phyloP scores from a whole-genome alignment of 768 basidiomycete species.

The Boletus reticuloceps region DNA sequence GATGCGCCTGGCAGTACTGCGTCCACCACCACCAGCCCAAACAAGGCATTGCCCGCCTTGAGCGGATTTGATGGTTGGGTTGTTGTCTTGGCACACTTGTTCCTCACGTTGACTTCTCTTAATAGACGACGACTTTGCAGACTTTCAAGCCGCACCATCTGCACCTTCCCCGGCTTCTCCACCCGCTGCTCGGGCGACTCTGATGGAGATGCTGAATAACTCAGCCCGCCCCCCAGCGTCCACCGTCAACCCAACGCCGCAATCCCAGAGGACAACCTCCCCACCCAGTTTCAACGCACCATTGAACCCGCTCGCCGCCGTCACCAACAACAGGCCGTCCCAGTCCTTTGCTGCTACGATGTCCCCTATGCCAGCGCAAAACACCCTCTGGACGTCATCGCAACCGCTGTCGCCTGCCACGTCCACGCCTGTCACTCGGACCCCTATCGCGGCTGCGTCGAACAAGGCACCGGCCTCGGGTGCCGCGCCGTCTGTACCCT shows the following conservation, averaged over 20 bases:
- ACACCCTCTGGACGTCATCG: conserved; percentile 20
- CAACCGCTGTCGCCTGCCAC: conserved; percentile 28
- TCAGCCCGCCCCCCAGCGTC: conserved; percentile 22
- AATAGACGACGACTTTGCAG: conserved; percentile 79
- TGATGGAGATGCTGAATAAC: conserved; percentile 50
- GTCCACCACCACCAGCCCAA: conserved; percentile 13
- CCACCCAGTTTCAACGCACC: conserved; percentile 27
- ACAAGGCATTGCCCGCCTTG: conserved; percentile 32
- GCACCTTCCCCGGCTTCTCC: conserved; percentile 34
- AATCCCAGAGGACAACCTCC: conserved; percentile 13
- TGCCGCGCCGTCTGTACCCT: conserved; percentile 24
- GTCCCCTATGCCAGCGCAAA: conserved; percentile 19
- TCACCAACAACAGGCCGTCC: conserved; percentile 22
- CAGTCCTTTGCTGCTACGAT: conserved; percentile 16
- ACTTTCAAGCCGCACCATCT: conserved; percentile 75
- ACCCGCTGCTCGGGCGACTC: conserved; percentile 34
- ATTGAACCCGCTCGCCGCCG: conserved; percentile 26
- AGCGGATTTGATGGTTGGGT: conserved; percentile 27
- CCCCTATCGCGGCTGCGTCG: conserved; percentile 8
- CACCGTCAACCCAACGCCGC: conserved; percentile 6
- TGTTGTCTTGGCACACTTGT: neutral
- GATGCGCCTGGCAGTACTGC: conserved; percentile 46
- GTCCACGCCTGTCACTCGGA: conserved; percentile 11
- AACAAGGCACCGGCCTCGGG: conserved; percentile 15
- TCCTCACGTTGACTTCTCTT: conserved; percentile 8